phyloP scores from a whole-genome alignment of 1,139 yeast genomes.

The Kluyveromyces marxianus region DNA sequence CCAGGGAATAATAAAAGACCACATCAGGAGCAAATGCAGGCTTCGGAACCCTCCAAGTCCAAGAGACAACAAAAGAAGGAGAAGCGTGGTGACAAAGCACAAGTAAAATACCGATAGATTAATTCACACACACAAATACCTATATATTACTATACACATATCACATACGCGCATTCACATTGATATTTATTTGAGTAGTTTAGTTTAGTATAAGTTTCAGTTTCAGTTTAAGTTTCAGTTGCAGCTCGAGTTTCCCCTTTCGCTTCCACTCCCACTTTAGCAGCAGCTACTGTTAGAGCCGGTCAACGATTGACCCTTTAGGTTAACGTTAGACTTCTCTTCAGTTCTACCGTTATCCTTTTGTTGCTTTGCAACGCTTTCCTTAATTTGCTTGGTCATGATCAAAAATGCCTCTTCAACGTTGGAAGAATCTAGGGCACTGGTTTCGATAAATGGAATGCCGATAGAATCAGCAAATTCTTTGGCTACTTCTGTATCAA shows the following conservation, averaged over 20 bases:
- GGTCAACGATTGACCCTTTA: constrained; percentile 82
- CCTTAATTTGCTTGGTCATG: constrained; percentile 98
- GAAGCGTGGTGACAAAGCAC: constrained; percentile 23
- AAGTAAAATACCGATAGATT: constrained; percentile 20
- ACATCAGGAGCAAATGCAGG: constrained; percentile 6
- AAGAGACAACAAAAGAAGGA: constrained; percentile 30
- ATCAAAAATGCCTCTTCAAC: constrained; percentile 98
- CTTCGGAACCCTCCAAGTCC: constrained; percentile 15
- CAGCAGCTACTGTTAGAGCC: constrained; percentile 72
- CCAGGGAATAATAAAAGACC: constrained; percentile 4
- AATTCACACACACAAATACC: not conserved
- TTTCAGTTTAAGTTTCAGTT: no score
- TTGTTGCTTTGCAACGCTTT: constrained; percentile 74
- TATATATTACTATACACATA: not conserved
- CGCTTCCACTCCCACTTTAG: constrained; percentile 17
- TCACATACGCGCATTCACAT: not conserved
- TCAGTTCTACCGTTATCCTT: constrained; percentile 36
- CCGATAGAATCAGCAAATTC: constrained; percentile 96
- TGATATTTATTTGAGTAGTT: not conserved
- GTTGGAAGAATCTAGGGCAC: constrained; percentile 90
- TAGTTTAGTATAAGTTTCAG: no score
- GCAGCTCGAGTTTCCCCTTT: no score
- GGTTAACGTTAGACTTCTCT: constrained; percentile 69
- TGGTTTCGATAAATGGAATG: constrained; percentile 92
- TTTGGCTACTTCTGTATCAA: constrained; percentile 92